Base-by-base conservation (phyloP, 257 asterid species). In the Nyctanthes arbortristis region DNA sequence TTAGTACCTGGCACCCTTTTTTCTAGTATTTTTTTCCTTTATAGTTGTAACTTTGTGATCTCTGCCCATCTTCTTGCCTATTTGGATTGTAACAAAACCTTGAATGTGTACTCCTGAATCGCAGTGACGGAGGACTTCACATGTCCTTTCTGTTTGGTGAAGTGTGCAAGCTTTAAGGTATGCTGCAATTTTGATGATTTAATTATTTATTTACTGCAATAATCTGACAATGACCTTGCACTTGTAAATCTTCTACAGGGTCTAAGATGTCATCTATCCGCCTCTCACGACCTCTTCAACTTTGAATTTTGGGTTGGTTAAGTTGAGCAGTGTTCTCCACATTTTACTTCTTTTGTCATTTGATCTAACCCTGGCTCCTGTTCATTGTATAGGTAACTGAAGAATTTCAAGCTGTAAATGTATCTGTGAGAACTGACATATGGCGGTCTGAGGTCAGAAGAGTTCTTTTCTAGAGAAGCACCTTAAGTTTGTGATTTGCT, bases 41-140 rank as follows among this genome's bases (percentile, higher is more conserved):
- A 58, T 58, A 66, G 24, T 68, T 14, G 65, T 56, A 66, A 55
- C 59, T 9, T 28, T 65, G 14, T 28, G 62, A 69, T 57, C 59
- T 75, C 61, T 63, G 69, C 54, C 55, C n/a, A 8, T n/a, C 55
- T 45, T 1, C 2, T 45, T 45, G 34, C 60, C 45, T 36, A 56
- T 68, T 77, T 27, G 73, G 65, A 71, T 57, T 71, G 71, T 72
- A 35, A 37, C 62, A 61, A 78, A 68, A 63, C 74, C 79, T 73
- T 84, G 72, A 77, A n/a, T 65, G 34, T 80, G 12, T 35, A 22
- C 56, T 78, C 57, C 74, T 63, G 49, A 33, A 68, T 68, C 75
- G 78, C 97, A 94, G 99, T 94, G 79, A 94, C 97, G 12, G 99
- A 94, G 79, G 97, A 94, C 82, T 94, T 94, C 75, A 59, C 99